phyloP scores from a whole-genome alignment of 192 early-diverging fungal species.

The Linderina pennispora region DNA sequence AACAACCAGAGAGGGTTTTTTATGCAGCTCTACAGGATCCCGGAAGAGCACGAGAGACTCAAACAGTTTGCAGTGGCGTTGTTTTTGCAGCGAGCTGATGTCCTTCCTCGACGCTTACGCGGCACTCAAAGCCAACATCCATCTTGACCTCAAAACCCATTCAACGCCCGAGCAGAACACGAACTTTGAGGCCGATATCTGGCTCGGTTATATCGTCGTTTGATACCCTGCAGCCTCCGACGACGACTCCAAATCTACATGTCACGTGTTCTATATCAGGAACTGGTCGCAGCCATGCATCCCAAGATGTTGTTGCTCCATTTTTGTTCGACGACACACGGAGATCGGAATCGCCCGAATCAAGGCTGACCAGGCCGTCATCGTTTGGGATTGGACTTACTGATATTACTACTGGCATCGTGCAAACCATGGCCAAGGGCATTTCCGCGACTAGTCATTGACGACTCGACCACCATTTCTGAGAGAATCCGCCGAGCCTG shows the following conservation, averaged over 20 bases:
- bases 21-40: slow-evolving; percentile 11
- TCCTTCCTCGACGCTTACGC: slow-evolving; percentile 30
- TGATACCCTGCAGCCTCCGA: no score
- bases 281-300: no score
- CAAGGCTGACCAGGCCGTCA: no score
- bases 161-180: no score
- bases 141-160: slow-evolving; percentile 3
- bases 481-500: slow-evolving; percentile 13
- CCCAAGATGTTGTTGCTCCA: no score
- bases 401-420: slow-evolving; percentile 13
- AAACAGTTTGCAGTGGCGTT: slow-evolving; percentile 14
- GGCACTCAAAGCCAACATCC: slow-evolving; percentile 23
- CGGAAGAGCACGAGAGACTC: slow-evolving; percentile 12
- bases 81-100: slow-evolving; percentile 31
- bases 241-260: no score
- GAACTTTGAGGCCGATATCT: no score
- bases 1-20: slow-evolving; percentile 15
- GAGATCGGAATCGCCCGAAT: no score
- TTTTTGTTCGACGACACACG: no score
- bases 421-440: slow-evolving; percentile 9
- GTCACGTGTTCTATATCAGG: no score
- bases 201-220: no score
- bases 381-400: no score
- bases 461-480: slow-evolving; percentile 4
- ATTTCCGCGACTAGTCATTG: slow-evolving; percentile 9